A percentile compares a stretch with the other conserved stretches of the same genome.
Conservation (phyloP, 768 basidiomycete genomes). For the Tylopilus cervinicoccineus region DNA sequence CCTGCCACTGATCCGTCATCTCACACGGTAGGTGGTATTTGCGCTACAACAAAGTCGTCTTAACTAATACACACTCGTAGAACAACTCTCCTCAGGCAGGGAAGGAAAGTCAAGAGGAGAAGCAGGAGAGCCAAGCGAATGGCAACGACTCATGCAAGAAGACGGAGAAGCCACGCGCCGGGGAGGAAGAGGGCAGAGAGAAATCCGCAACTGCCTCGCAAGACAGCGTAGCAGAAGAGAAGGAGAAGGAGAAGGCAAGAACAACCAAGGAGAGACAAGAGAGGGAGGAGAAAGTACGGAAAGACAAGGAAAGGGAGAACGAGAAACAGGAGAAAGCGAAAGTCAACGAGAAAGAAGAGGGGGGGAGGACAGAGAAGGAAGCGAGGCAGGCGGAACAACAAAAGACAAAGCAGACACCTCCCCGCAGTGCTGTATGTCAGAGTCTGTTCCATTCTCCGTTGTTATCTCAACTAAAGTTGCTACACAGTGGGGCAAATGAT, state of each 20-base stretch:
- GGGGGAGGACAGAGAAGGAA: background rate
- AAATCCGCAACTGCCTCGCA: too few relatives aligned
- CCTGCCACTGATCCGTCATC: background rate
- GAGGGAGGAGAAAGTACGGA: background rate
- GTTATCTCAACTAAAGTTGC: background rate
- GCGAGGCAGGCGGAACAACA: background rate
- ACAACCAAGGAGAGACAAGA: background rate
- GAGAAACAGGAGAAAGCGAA: background rate
- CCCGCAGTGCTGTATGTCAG: slow-evolving; percentile 1
- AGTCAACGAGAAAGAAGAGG: background rate
- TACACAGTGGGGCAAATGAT: slow-evolving; percentile 2
- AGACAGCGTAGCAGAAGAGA: background rate
- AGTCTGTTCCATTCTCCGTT: background rate
- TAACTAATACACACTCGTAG: slow-evolving; percentile 3
- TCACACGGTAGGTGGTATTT: slow-evolving; percentile 5
- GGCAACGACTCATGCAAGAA: background rate
- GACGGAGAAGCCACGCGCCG: too few relatives aligned
- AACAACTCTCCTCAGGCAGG: background rate
- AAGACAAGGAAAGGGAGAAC: background rate
- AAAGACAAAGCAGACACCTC: background rate
- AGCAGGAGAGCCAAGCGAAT: background rate
- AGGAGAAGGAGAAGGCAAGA: background rate
- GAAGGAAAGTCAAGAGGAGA: background rate
- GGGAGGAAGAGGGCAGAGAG: background rate
- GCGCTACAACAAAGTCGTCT: background rate